Evolutionary conservation across 768 basidiomycete genomes (phyloP).

Genomic region (Terana coerulea): DNA sequence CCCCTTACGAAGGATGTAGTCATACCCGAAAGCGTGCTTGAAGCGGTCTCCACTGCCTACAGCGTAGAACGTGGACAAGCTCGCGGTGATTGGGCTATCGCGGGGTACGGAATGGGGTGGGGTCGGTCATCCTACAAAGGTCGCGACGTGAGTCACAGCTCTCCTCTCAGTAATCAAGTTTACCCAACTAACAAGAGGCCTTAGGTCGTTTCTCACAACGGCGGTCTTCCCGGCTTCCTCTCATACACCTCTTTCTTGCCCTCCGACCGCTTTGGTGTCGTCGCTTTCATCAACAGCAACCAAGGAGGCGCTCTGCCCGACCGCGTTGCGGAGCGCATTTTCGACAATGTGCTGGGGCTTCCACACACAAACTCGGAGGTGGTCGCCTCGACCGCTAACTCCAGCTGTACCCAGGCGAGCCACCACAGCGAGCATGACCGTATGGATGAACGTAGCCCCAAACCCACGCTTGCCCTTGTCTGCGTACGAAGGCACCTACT

Average conservation of each 20-base stretch:
- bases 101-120: conserved; percentile 13
- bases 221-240: conserved; percentile 9
- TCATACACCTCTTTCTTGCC: conserved; percentile 9
- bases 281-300: conserved; percentile 6
- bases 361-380: too few relatives aligned
- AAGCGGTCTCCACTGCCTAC: too few relatives aligned
- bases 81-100: too few relatives aligned
- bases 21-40: too few relatives aligned
- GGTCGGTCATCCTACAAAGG: background rate
- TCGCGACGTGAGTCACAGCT: background rate
- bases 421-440: too few relatives aligned
- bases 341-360: conserved; percentile 11
- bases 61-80: too few relatives aligned
- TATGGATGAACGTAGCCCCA: too few relatives aligned
- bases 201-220: conserved; percentile 7
- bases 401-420: too few relatives aligned
- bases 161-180: background rate
- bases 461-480: too few relatives aligned
- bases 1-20: background rate
- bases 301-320: background rate
- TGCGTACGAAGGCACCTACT: too few relatives aligned
- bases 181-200: background rate
- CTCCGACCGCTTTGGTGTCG: conserved; percentile 6
- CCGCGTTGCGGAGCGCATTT: background rate
- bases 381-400: too few relatives aligned